These are phyloP conservation scores for Cyclostephanos tholiformis DNA, from an alignment of 108 stramenopile species.

Conservation along the genomic window DNA sequence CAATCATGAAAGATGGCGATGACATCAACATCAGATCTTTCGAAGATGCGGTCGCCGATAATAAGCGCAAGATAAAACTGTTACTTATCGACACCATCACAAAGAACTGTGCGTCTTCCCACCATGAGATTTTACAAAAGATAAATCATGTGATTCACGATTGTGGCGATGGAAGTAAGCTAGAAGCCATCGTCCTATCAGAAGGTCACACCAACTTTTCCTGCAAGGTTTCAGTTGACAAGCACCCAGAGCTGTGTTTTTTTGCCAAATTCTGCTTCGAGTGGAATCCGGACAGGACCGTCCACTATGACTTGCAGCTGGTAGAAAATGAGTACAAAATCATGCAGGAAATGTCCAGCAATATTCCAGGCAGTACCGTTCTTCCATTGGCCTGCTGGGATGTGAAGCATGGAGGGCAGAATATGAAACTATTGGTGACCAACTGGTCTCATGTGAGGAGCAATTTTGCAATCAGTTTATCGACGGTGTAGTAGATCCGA, in stretches of 20 bases:
- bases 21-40: background rate
- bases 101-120: constrained; percentile 5
- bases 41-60: background rate
- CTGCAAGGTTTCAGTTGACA: constrained; percentile 27
- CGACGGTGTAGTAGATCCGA: constrained; percentile 52
- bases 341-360: constrained; percentile 22
- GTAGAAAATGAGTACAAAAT: constrained; percentile 38
- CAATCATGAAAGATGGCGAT: background rate
- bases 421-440: constrained; percentile 56
- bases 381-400: constrained; percentile 19
- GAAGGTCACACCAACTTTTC: constrained; percentile 44
- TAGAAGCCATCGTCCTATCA: constrained; percentile 22
- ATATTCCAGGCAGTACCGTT: constrained; percentile 19
- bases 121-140: constrained; percentile 19
- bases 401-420: constrained; percentile 30
- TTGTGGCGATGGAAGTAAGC: constrained; percentile 15
- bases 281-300: constrained; percentile 40
- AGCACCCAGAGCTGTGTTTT: constrained; percentile 25
- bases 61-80: constrained; percentile 14
- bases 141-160: constrained; percentile 6
- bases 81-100: constrained; percentile 21
- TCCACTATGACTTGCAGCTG: constrained; percentile 26
- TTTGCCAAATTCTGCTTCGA: constrained; percentile 42
- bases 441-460: constrained; percentile 52
- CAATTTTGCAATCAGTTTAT: constrained; percentile 53